Base-by-base conservation (phyloP, 805 yeast species). In the Kodamaea fukazawae region DNA sequence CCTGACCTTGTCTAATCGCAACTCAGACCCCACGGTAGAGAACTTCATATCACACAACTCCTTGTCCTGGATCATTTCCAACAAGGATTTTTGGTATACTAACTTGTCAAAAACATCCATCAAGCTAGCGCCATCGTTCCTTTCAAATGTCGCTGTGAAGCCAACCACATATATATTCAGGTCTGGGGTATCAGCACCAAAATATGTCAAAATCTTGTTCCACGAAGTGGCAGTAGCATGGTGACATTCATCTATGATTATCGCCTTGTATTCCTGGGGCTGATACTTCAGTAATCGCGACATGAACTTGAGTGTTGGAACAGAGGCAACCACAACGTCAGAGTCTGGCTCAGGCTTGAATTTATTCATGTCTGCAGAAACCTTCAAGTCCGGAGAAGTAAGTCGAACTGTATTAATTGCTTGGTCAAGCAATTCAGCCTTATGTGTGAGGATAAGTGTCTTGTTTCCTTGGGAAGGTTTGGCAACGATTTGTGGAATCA, bases 221-320 rank as follows among this genome's bases (percentile, higher is more conserved):
- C 90, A 91, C 1, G 89, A 71, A 11, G 58, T 54, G 0, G 96
- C 88, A 1, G 86, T 84, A 0, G 95, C 82, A 60, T 90, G 97
- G 55, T 90, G 98, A 29, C 96, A 95, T 57, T 90, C 98, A 61
- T 90, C 98, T 2, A 90, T 69, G 14, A 90, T 79, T 12, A 91
- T 75, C 23, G 89, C 69, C 54, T 86, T 83, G 63, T 74, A 83
- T n/a, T 76, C 75, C 2, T 40, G 35, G 0, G 90, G 83, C 40
- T 76, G 59, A 51, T 81, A 84, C 34, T 65, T 60, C 1, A 61
- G 60, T 13, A 86, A 60, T 33, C 93, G 57, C 0, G 61, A 48
- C 27, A 50, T 40, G 13, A 79, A 61, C 4, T 63, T 55, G 36
- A 89, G 55, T 0, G 93, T 75, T 15, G 81, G 88, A 0, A 87